These are phyloP conservation scores for Metschnikowia lochheadii DNA, from an alignment of 805 yeast genomes.

Conservation along the genomic window DNA sequence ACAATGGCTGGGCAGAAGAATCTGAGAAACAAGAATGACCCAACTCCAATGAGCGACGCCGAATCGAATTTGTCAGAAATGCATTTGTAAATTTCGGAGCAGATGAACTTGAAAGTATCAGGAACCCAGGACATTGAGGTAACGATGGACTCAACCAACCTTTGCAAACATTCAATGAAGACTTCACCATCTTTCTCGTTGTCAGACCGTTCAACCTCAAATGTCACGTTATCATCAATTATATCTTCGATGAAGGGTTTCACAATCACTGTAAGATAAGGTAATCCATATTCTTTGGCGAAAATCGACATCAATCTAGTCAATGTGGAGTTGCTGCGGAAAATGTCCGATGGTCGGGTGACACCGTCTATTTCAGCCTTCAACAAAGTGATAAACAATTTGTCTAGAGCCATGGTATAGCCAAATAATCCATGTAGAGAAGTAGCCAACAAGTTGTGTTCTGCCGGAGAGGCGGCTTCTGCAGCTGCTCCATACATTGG, in stretches of 20 bases:
- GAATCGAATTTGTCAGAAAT: slow-evolving; percentile 61
- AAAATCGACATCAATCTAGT: slow-evolving; percentile 71
- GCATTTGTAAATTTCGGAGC: slow-evolving; percentile 57
- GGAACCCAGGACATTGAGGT: slow-evolving; percentile 60
- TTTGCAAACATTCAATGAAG: slow-evolving; percentile 54
- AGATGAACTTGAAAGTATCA: slow-evolving; percentile 63
- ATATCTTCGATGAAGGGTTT: slow-evolving; percentile 56
- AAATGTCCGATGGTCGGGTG: slow-evolving; percentile 62
- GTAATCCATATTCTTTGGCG: slow-evolving; percentile 62
- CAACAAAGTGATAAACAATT: slow-evolving; percentile 52
- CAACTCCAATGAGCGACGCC: slow-evolving; percentile 62
- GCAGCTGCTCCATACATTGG: slow-evolving; percentile 51
- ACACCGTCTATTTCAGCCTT: slow-evolving; percentile 60
- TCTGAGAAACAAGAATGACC: slow-evolving; percentile 80
- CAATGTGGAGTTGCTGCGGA: slow-evolving; percentile 78
- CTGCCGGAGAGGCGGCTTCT: slow-evolving; percentile 59
- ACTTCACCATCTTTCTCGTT: slow-evolving; percentile 34
- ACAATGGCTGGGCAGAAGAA: slow-evolving; percentile 87
- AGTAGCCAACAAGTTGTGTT: slow-evolving; percentile 67
- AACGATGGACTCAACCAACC: slow-evolving; percentile 57
- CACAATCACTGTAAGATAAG: slow-evolving; percentile 51
- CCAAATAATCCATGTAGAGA: slow-evolving; percentile 56
- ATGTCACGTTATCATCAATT: slow-evolving; percentile 42
- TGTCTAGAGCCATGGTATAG: slow-evolving; percentile 31
- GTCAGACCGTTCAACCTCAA: slow-evolving; percentile 60